Evolutionary conservation across 805 yeast genomes (phyloP), one percentile per base, ranked within the genome.

Genomic region (Clavispora vitiphila): DNA sequence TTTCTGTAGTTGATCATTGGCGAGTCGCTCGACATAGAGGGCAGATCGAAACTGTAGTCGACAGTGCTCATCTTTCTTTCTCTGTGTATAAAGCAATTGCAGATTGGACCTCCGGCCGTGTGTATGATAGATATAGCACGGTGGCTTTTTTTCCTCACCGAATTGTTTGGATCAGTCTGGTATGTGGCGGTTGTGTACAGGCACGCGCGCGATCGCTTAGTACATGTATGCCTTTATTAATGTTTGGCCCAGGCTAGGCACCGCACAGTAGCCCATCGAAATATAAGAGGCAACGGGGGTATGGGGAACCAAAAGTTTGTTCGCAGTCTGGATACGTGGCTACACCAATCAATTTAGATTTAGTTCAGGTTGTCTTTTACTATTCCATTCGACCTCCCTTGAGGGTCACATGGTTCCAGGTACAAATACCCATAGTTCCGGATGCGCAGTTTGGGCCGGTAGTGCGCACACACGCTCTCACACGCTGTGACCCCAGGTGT

Each of bases 1-100:
- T 80, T 83, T 42, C 81, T 72, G 49, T 83, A 69, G 53, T 69
- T 68, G 54, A 69, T 68, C 66, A 69, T 66, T 42, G 75, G 74
- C 23, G 73, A 68, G 45, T 57, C 51, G 42, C 52, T 41, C 40
- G 39, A 27, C 46, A 47, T 40, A 14, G 63, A 50, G 22, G 63
- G 66, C 48, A 64, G 60, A 32, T 57, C 64, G 42, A 48, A 60
- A 23, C 55, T 43, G 43, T 50, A 45, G 35, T 49, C 54, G 4
- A 18, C 19, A 15, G 38, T 18, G 30, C 31, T 23, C 23, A 16
- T 23, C 12, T 35, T 16, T 32, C 19, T n/a, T n/a, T 35, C 23
- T 23, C 10, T 7, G 14, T 8, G n/a, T 8, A 23, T 23, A 11
- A 26, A 29, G 32, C 32, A 29, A 15, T 15, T 29, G 20, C 16